These are phyloP conservation scores for Acacia crassicarpa DNA, from an alignment of 306 rosid species.

Conservation along the genomic window DNA sequence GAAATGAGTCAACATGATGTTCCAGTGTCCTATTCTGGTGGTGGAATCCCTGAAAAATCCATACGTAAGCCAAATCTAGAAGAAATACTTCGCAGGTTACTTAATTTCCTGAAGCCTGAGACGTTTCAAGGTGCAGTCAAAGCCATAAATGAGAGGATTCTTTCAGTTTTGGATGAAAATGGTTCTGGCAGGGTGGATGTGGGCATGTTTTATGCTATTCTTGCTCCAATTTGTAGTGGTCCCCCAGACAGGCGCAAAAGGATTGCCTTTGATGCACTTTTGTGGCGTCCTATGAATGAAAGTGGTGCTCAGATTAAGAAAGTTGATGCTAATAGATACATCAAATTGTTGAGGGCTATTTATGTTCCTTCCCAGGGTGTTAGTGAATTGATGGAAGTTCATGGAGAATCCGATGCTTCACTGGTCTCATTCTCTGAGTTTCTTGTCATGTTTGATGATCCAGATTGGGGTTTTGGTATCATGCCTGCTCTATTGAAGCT, in stretches of 20 bases:
- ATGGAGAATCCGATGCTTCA: conserved; percentile 71
- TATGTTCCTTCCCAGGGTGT: conserved; percentile 69
- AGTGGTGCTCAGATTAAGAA: conserved; percentile 66
- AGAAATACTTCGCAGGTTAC: conserved; percentile 81
- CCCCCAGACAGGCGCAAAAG: conserved; percentile 82
- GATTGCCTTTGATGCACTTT: conserved; percentile 82
- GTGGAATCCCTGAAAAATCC: conserved; percentile 84
- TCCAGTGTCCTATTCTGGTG: conserved; percentile 85
- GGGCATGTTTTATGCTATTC: conserved; percentile 83
- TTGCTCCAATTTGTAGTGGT: conserved; percentile 93
- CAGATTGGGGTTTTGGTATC: conserved; percentile 96
- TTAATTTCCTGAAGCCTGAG: conserved; percentile 82
- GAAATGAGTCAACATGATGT: conserved; percentile 86
- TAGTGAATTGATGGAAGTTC: conserved; percentile 81
- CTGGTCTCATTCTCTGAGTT: conserved; percentile 79
- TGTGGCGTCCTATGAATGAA: conserved; percentile 95
- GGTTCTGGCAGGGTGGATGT: conserved; percentile 92
- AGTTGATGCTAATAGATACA: conserved; percentile 63
- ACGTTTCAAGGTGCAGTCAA: conserved; percentile 96
- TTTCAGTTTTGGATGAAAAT: conserved; percentile 72
- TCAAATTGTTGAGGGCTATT: conserved; percentile 77
- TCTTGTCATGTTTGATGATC: conserved; percentile 79
- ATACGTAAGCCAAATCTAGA: conserved; percentile 90
- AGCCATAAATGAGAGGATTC: conserved; percentile 92
- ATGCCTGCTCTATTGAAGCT: conserved; percentile 85